These are phyloP conservation scores for Plectosphaerella cucumerina DNA, from an alignment of 2,329 filamentous ascomycete genomes.

Conservation along the genomic window DNA sequence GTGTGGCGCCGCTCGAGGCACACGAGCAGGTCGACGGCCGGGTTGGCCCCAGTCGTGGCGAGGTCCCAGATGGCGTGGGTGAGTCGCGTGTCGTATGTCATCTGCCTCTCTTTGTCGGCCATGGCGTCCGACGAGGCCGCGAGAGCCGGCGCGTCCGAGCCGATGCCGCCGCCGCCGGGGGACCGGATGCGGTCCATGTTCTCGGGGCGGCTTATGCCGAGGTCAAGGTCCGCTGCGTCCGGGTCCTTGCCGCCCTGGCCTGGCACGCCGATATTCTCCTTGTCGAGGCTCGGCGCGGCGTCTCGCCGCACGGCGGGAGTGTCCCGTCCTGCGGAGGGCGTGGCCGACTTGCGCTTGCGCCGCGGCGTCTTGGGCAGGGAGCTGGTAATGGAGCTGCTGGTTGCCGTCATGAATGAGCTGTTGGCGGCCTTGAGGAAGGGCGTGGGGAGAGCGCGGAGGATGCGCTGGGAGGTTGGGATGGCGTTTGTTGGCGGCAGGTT, in stretches of 20 bases:
- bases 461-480: constrained; percentile 86
- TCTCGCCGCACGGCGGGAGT: constrained; percentile 28
- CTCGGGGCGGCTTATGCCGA: constrained; percentile 25
- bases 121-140: constrained; percentile 56
- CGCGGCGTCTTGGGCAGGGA: constrained; percentile 66
- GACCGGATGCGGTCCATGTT: constrained; percentile 42
- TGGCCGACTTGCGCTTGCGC: constrained; percentile 55
- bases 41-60: constrained; percentile 86
- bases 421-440: constrained; percentile 92
- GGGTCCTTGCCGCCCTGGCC: constrained; percentile 18
- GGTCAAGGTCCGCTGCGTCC: constrained; percentile 13
- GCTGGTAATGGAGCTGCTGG: constrained; percentile 78
- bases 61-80: constrained; percentile 94
- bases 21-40: constrained; percentile 86
- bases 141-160: constrained; percentile 30
- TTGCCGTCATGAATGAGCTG: constrained; percentile 90
- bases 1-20: constrained; percentile 87
- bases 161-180: constrained; percentile 10
- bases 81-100: constrained; percentile 75
- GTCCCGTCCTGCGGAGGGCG: constrained; percentile 31
- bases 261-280: constrained; percentile 40
- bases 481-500: constrained; percentile 76
- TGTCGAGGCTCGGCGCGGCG: constrained; percentile 35
- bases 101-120: constrained; percentile 67
- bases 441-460: constrained; percentile 83